Evolutionary conservation across 352 stramenopile genomes (phyloP).

Genomic region (Pythium scleroteichum): DNA sequence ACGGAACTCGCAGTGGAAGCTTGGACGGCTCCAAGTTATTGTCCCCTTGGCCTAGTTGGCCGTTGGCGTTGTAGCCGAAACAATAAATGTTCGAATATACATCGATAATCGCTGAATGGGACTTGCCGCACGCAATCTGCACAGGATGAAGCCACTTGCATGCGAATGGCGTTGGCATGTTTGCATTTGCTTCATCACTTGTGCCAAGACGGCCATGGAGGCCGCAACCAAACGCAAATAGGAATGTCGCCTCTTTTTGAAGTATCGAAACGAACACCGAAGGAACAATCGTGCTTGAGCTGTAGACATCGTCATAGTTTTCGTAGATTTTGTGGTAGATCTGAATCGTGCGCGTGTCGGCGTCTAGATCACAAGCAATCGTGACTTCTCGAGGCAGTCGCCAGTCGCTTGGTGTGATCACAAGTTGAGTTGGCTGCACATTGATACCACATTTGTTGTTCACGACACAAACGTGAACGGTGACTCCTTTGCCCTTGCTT

Average conservation of each 20-base stretch:
- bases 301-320: slow-evolving; percentile 52
- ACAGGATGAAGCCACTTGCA: slow-evolving; percentile 70
- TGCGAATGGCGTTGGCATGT: slow-evolving; percentile 50
- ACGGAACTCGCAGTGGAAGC: slow-evolving; percentile 49
- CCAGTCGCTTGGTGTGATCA: slow-evolving; percentile 60
- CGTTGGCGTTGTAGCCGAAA: slow-evolving; percentile 47
- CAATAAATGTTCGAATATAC: slow-evolving; percentile 78
- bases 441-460: slow-evolving; percentile 67
- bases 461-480: slow-evolving; percentile 61
- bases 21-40: slow-evolving; percentile 55
- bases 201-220: slow-evolving; percentile 56
- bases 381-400: slow-evolving; percentile 46
- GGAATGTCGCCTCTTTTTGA: slow-evolving; percentile 69
- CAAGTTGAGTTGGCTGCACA: slow-evolving; percentile 42
- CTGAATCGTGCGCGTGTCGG: slow-evolving; percentile 61
- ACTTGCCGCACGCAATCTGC: slow-evolving; percentile 65
- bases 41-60: slow-evolving; percentile 63
- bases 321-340: slow-evolving; percentile 76
- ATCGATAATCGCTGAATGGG: slow-evolving; percentile 71
- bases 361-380: slow-evolving; percentile 43
- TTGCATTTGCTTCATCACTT: slow-evolving; percentile 45
- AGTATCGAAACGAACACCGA: slow-evolving; percentile 72
- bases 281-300: slow-evolving; percentile 42
- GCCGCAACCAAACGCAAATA: slow-evolving; percentile 69
- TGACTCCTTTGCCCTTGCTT: slow-evolving; percentile 55